A percentile compares a stretch with the other conserved stretches of the same genome.
Evolutionary conservation across 2,329 filamentous ascomycete genomes (phyloP).

Genomic region (Epichloe glyceriae): DNA sequence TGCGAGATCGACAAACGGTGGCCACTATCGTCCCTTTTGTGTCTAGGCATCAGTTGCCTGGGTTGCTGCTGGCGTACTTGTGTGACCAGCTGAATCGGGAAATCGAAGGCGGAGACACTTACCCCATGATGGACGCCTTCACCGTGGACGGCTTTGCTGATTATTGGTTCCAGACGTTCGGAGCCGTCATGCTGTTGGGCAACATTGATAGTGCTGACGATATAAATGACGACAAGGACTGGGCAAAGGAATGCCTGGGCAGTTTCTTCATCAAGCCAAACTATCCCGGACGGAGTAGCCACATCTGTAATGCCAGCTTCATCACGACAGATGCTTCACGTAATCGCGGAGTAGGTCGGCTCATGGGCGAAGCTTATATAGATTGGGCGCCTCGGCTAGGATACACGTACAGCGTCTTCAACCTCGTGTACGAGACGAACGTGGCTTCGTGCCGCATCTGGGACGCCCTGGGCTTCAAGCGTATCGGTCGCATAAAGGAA

Average conservation of each 20-base stretch:
- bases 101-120: slow-evolving; percentile 84
- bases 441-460: slow-evolving; percentile 81
- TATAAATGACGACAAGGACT: slow-evolving; percentile 49
- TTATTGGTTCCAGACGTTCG: slow-evolving; percentile 90
- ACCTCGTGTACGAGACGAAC: slow-evolving; percentile 88
- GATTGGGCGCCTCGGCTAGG: slow-evolving; percentile 71
- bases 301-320: slow-evolving; percentile 79
- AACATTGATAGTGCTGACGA: slow-evolving; percentile 53
- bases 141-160: slow-evolving; percentile 60
- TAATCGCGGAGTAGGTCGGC: slow-evolving; percentile 59
- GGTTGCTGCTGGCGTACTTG: slow-evolving; percentile 61
- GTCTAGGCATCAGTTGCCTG: slow-evolving; percentile 63
- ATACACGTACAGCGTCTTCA: slow-evolving; percentile 88
- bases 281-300: slow-evolving; percentile 80
- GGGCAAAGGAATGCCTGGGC: slow-evolving; percentile 69
- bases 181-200: slow-evolving; percentile 74
- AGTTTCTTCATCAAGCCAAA: slow-evolving; percentile 94
- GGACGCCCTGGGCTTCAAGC: slow-evolving; percentile 86
- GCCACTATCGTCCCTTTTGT: slow-evolving; percentile 76
- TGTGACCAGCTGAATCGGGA: slow-evolving; percentile 78
- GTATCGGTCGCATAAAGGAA: slow-evolving; percentile 70
- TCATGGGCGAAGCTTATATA: slow-evolving; percentile 66
- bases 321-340: slow-evolving; percentile 61
- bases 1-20: slow-evolving; percentile 71
- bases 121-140: slow-evolving; percentile 73